Evolutionary conservation across 2,329 filamentous ascomycete genomes (phyloP).

Genomic region (Myriangium duriaei): DNA sequence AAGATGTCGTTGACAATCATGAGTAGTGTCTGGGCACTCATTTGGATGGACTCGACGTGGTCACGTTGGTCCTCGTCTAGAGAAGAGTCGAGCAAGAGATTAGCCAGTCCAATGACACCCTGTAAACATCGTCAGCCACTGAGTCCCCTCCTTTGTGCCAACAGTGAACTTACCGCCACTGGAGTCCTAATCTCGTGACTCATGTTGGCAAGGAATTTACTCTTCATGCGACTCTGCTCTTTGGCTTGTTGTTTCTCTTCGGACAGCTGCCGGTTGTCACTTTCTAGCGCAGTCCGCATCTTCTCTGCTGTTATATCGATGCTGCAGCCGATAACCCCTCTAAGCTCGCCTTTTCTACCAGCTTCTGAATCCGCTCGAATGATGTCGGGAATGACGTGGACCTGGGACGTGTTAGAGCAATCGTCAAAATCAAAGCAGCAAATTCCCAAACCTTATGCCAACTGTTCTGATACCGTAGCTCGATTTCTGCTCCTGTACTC

Average conservation of each 20-base stretch:
- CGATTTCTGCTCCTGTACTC: conserved; percentile 1
- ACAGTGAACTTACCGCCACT: conserved; percentile 6
- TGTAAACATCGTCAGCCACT: neutral
- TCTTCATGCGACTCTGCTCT: conserved; percentile 9
- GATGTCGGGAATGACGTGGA: conserved; percentile 6
- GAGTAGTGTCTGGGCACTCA: conserved; percentile 8
- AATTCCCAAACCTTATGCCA: conserved; percentile 6
- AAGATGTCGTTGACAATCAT: conserved; percentile 11
- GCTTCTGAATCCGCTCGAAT: conserved; percentile 1
- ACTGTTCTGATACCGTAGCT: conserved; percentile 1
- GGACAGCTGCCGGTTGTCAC: conserved; percentile 6
- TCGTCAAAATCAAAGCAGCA: neutral
- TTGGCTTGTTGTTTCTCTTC: conserved; percentile 9
- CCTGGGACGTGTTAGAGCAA: neutral
- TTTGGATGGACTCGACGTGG: conserved; percentile 6
- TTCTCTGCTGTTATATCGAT: conserved; percentile 11
- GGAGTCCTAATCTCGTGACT: conserved; percentile 12
- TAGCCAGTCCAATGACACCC: conserved; percentile 11
- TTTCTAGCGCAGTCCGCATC: conserved; percentile 3
- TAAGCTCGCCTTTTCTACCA: neutral
- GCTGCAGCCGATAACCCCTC: conserved; percentile 9
- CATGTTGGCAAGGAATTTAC: conserved; percentile 12
- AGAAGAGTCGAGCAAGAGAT: conserved; percentile 8
- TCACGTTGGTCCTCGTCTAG: conserved; percentile 10
- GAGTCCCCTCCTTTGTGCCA: too few species aligned